Evolutionary conservation across 371 early-diverging fungal genomes (phyloP).

Genomic region (Mortierella sp.): DNA sequence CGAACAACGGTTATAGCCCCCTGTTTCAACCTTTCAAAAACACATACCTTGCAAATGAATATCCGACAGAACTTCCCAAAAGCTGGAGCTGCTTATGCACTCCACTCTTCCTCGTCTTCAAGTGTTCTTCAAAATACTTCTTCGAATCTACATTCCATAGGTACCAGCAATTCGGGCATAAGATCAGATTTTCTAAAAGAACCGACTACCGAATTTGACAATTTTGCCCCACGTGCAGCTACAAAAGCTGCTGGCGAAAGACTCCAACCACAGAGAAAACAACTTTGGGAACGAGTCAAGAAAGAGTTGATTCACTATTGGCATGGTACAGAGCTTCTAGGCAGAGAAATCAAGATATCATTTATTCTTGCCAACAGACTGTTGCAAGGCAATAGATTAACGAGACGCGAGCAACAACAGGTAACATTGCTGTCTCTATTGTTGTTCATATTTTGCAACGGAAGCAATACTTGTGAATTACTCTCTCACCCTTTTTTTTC

Average conservation of each 20-base stretch:
- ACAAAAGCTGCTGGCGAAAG: conserved; percentile 38
- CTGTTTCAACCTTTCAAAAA: background rate
- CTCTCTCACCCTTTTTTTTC: background rate
- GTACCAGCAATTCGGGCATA: background rate
- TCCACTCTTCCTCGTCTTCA: background rate
- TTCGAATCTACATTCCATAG: background rate
- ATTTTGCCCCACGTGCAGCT: conserved; percentile 13
- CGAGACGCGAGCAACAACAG: conserved; percentile 93
- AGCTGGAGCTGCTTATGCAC: background rate
- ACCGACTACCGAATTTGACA: background rate
- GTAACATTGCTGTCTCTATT: conserved; percentile 46
- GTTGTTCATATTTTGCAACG: too few species aligned
- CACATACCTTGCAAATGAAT: background rate
- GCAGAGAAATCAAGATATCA: conserved; percentile 90
- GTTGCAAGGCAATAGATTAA: conserved; percentile 81
- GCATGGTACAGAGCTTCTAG: conserved; percentile 94
- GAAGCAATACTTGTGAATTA: too few species aligned
- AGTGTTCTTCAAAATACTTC: conserved; percentile 4
- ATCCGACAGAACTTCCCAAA: background rate
- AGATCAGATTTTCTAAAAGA: background rate
- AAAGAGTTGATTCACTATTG: conserved; percentile 94
- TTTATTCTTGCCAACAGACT: conserved; percentile 83
- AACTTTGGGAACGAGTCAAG: conserved; percentile 85
- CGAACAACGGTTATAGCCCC: background rate
- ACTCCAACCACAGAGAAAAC: conserved; percentile 63